Evolutionary conservation across 2,329 filamentous ascomycete genomes (phyloP).

Genomic region (Colletotrichum sp.): DNA sequence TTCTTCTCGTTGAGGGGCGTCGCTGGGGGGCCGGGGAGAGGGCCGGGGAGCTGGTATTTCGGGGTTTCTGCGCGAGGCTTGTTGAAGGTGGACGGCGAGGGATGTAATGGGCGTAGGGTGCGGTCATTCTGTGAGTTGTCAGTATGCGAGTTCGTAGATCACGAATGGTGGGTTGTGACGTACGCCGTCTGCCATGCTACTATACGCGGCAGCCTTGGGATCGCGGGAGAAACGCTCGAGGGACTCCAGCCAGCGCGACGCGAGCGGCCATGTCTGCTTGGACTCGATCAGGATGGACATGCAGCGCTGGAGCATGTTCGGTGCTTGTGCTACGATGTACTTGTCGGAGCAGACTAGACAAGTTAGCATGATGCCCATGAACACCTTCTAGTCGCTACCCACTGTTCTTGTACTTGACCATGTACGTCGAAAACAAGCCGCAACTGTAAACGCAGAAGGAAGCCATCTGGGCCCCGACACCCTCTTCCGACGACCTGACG

Average conservation of each 20-base stretch:
- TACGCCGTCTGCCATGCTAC: conserved; percentile 54
- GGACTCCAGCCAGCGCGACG: conserved; percentile 56
- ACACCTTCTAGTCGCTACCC: conserved; percentile 23
- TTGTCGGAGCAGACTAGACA: conserved; percentile 46
- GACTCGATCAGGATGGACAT: conserved; percentile 52
- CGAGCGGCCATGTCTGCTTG: conserved; percentile 57
- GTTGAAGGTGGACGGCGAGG: conserved; percentile 22
- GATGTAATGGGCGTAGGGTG: conserved; percentile 27
- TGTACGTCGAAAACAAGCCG: conserved; percentile 55
- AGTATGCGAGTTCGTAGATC: not conserved
- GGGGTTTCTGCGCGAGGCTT: conserved; percentile 22
- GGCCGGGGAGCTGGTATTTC: conserved; percentile 5
- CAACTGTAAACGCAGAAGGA: conserved; percentile 61
- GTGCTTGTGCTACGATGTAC: conserved; percentile 42
- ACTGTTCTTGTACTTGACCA: conserved; percentile 57
- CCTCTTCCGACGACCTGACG: conserved; percentile 48
- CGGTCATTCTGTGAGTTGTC: conserved; percentile 30
- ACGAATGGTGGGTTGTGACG: not conserved
- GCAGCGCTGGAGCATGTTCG: conserved; percentile 50
- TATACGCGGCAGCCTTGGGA: conserved; percentile 41
- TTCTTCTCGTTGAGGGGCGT: conserved; percentile 12
- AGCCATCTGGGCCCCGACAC: conserved; percentile 59
- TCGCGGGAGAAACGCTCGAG: conserved; percentile 52
- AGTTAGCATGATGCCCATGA: not conserved
- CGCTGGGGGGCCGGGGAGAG: conserved; percentile 8